These are phyloP conservation scores for Blastobotrys serpentis DNA, from an alignment of 1,139 yeast genomes.

Conservation along the genomic window DNA sequence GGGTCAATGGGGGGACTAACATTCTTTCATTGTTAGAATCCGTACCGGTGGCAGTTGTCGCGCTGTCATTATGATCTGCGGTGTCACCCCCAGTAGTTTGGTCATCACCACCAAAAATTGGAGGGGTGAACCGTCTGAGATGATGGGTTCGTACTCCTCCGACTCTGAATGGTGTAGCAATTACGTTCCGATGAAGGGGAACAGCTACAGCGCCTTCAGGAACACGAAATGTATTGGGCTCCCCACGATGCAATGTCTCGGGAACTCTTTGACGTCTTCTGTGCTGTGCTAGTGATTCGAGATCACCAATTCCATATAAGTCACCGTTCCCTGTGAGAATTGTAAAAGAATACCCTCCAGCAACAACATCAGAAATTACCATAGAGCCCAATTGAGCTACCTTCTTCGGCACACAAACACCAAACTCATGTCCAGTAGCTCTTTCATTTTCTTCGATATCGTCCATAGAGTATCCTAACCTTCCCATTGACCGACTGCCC, in stretches of 20 bases:
- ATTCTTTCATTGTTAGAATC: slow-evolving; percentile 6
- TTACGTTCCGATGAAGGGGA: not conserved
- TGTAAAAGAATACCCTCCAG: slow-evolving; percentile 70
- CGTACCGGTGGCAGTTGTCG: too few relatives aligned
- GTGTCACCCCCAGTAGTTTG: not conserved
- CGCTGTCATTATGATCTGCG: too few relatives aligned
- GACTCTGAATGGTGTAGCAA: slow-evolving; percentile 3
- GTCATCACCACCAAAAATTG: not conserved
- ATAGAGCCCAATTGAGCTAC: slow-evolving; percentile 40
- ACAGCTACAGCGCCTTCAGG: slow-evolving; percentile 9
- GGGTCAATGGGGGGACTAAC: slow-evolving; percentile 16
- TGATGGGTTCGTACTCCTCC: slow-evolving; percentile 3
- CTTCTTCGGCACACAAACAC: slow-evolving; percentile 23
- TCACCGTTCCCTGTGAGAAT: slow-evolving; percentile 41
- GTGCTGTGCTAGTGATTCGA: slow-evolving; percentile 11
- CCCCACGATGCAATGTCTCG: not conserved
- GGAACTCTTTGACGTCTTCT: slow-evolving; percentile 3
- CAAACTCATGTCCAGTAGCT: slow-evolving; percentile 31
- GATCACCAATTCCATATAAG: slow-evolving; percentile 30
- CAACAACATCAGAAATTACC: slow-evolving; percentile 54
- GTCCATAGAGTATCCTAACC: slow-evolving; percentile 52
- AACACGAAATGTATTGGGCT: not conserved
- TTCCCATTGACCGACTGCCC: slow-evolving; percentile 56
- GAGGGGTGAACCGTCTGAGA: not conserved
- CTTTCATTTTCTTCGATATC: slow-evolving; percentile 20